phyloP scores from a whole-genome alignment of 371 early-diverging fungal genomes.

The Rhizopus sp. region DNA sequence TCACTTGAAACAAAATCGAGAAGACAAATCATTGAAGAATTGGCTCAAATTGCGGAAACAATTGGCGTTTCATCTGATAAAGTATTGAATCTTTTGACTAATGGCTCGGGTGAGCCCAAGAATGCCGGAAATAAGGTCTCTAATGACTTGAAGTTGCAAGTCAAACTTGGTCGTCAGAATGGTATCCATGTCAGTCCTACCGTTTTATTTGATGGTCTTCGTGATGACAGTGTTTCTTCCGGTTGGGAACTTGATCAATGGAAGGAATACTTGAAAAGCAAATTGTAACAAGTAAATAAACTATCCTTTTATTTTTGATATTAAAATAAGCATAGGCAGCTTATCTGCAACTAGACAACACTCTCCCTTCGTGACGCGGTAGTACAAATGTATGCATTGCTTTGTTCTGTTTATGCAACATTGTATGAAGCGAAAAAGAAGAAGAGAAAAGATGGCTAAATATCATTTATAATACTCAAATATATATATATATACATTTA shows the following conservation, averaged over 20 bases:
- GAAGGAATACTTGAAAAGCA: conserved; percentile 54
- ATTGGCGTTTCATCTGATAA: conserved; percentile 44
- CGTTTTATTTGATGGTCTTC: conserved; percentile 69
- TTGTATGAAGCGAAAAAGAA: no score
- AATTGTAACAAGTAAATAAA: conserved; percentile 27
- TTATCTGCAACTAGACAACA: no score
- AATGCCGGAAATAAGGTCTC: conserved; percentile 65
- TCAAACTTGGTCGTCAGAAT: conserved; percentile 69
- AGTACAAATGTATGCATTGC: no score
- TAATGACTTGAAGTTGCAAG: conserved; percentile 66
- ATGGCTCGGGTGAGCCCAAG: conserved; percentile 48
- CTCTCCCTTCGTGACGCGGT: no score
- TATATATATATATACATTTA: no score
- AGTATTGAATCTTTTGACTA: conserved; percentile 45
- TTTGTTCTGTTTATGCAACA: no score
- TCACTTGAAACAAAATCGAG: conserved; percentile 58
- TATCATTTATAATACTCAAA: no score
- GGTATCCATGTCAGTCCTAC: conserved; percentile 84
- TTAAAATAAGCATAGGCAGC: neutral
- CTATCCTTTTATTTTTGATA: conserved; percentile 1
- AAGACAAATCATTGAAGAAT: conserved; percentile 41
- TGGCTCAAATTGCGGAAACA: conserved; percentile 55
- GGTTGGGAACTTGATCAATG: conserved; percentile 75
- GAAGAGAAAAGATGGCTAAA: no score
- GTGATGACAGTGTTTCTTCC: conserved; percentile 68